Conservation (phyloP, 768 basidiomycete genomes). For the Rickenella mellea region DNA sequence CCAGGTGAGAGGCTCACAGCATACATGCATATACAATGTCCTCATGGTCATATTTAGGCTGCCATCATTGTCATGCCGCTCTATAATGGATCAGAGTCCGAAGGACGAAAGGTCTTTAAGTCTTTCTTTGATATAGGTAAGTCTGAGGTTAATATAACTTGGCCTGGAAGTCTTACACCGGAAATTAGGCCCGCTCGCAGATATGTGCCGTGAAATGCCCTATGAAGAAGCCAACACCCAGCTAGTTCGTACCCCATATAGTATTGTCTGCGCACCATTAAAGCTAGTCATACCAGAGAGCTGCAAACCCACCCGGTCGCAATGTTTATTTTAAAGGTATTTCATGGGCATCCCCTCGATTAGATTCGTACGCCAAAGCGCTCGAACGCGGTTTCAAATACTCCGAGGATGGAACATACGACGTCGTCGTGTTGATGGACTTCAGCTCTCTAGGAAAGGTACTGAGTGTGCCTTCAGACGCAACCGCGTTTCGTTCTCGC, state of each 20-base stretch:
- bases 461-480: conserved; percentile 14
- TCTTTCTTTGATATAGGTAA: conserved; percentile 36
- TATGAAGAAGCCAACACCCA: conserved; percentile 32
- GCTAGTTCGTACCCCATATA: conserved; percentile 26
- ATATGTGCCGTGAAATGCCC: conserved; percentile 34
- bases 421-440: conserved; percentile 26
- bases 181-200: conserved; percentile 27
- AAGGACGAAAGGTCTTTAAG: conserved; percentile 36
- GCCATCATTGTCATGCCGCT: conserved; percentile 26
- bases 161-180: neutral
- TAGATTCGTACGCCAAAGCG: too few species aligned
- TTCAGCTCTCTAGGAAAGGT: conserved; percentile 31
- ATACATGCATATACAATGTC: too few species aligned
- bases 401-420: conserved; percentile 18
- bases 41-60: too few species aligned
- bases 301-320: too few species aligned
- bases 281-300: too few species aligned
- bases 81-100: conserved; percentile 41
- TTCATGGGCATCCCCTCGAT: too few species aligned
- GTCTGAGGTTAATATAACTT: neutral
- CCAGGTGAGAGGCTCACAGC: too few species aligned
- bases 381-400: conserved; percentile 18
- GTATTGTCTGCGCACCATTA: too few species aligned
- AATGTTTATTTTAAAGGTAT: conserved; percentile 35
- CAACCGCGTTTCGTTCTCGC: conserved; percentile 33